Base-by-base conservation (phyloP, 768 basidiomycete species). In the Leccinum subtestaceum region DNA sequence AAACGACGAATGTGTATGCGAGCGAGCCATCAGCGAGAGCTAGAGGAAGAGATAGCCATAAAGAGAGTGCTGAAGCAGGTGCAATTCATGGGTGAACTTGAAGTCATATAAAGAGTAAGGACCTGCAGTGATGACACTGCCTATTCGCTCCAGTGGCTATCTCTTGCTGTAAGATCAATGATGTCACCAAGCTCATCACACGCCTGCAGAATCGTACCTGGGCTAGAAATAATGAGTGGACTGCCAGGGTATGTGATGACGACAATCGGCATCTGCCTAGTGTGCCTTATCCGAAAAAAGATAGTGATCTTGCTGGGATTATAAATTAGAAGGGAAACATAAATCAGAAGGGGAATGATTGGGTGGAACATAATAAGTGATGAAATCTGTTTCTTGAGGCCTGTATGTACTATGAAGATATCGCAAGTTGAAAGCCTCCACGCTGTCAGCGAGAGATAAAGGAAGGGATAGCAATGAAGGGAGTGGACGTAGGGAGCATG, bases 341-440 rank as follows among this genome's bases (percentile, higher is more conserved):
- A 27, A 7, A 27, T 27, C 27, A 27, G 27, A 27, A 27, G 27
- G 0, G 97, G 96, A 5, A 98, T 88, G 66, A 99, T 93, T 2
- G 97, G 96, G 27, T 92, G 93, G 64, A 93, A 86, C 34, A 86
- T n/a, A n/a, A n/a, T n/a, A n/a, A 5, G 91, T 92, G 77, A 99
- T 96, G 80, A 99, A 99, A 0, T 97, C 97, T 31, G 85, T 68
- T 93, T 95, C 66, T 83, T 79, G 56, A 99, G 81, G 1, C 87
- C 96, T 5, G 82, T 81, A 62, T 90, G 88, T n/a, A n/a, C n/a
- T n/a, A n/a, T n/a, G n/a, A 52, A 99, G 87, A 76, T 98, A 99
- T 21, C 94, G 85, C 17, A 90, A 82, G 78, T 98, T 98, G 82
- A 99, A 99, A 1, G 95, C 96, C 75, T 98, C 95, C 0, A 80